Evolutionary conservation across 1,284 basidiomycete genomes (phyloP).

Genomic region (Ustilago vetiveriae): DNA sequence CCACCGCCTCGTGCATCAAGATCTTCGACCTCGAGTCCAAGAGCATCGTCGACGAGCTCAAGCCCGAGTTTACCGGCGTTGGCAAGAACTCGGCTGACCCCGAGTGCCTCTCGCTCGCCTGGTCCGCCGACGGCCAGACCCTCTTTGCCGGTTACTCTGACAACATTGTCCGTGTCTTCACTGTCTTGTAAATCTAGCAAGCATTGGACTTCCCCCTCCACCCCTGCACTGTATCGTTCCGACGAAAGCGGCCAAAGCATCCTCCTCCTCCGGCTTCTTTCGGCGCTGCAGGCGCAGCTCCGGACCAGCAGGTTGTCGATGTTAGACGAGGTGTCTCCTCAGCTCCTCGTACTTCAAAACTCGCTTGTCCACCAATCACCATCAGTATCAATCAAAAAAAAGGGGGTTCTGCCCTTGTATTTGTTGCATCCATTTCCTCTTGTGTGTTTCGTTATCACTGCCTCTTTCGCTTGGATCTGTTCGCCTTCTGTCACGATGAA

Average conservation of each 20-base stretch:
- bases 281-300: neutral
- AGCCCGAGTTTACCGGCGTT: constrained; percentile 71
- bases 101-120: constrained; percentile 96
- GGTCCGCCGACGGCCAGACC: constrained; percentile 97
- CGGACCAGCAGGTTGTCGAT: neutral
- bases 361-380: neutral
- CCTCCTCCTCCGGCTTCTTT: neutral
- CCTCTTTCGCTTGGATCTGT: no score
- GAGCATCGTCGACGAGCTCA: constrained; percentile 98
- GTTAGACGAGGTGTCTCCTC: neutral
- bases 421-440: constrained; percentile 6
- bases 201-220: neutral
- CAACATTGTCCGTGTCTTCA: constrained; percentile 68
- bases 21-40: constrained; percentile 73
- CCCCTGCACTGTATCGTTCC: constrained; percentile 1
- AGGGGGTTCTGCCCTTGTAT: constrained; percentile 13
- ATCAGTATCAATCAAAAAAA: constrained; percentile 17
- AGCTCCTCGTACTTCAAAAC: neutral
- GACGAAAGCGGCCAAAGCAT: neutral
- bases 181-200: constrained; percentile 61
- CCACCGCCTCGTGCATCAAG: constrained; percentile 97
- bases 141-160: constrained; percentile 78
- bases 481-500: no score
- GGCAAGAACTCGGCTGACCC: constrained; percentile 84
- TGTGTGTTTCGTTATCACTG: constrained; percentile 2